phyloP scores from a whole-genome alignment of 2,329 filamentous ascomycete genomes.

The Sporothrix inflata region DNA sequence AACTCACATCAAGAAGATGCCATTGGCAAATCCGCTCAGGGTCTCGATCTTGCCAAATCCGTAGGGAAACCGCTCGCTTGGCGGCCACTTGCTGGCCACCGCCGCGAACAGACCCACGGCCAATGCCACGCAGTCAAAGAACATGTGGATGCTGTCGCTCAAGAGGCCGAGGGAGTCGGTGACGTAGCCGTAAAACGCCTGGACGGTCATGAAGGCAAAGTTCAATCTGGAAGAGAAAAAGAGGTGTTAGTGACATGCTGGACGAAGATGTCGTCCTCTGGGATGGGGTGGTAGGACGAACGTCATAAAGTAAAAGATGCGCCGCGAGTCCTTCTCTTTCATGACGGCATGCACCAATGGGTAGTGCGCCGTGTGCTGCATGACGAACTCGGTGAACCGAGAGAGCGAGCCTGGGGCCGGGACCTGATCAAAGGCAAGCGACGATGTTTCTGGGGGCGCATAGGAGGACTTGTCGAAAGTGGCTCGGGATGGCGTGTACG shows the following conservation, averaged over 20 bases:
- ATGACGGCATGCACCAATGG: slow-evolving; percentile 85
- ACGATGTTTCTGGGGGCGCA: slow-evolving; percentile 38
- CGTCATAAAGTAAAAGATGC: slow-evolving; percentile 97
- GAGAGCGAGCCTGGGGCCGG: slow-evolving; percentile 58
- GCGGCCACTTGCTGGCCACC: slow-evolving; percentile 96
- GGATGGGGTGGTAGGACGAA: slow-evolving; percentile 55
- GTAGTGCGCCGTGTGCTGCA: slow-evolving; percentile 70
- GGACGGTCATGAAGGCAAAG: slow-evolving; percentile 90
- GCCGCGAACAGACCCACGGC: slow-evolving; percentile 88
- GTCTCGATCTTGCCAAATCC: slow-evolving; percentile 97
- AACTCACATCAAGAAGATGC: slow-evolving; percentile 83
- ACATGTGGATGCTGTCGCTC: slow-evolving; percentile 98
- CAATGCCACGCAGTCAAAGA: slow-evolving; percentile 94
- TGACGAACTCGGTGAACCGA: slow-evolving; percentile 69
- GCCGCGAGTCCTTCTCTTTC: slow-evolving; percentile 85
- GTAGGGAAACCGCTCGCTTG: slow-evolving; percentile 86
- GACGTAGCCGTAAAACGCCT: slow-evolving; percentile 90
- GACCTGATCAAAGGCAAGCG: slow-evolving; percentile 39
- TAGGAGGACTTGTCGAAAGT: slow-evolving; percentile 40
- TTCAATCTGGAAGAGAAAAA: slow-evolving; percentile 68
- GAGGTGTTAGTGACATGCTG: too few relatives aligned
- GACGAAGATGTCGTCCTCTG: too few relatives aligned
- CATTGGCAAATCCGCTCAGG: slow-evolving; percentile 93
- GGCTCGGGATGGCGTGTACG: slow-evolving; percentile 42
- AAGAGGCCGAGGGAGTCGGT: slow-evolving; percentile 94